Percentiles rank a stretch among this genome's conserved stretches.
phyloP scores from a whole-genome alignment of 345 rosid species.

The Fremontodendron californicum region DNA sequence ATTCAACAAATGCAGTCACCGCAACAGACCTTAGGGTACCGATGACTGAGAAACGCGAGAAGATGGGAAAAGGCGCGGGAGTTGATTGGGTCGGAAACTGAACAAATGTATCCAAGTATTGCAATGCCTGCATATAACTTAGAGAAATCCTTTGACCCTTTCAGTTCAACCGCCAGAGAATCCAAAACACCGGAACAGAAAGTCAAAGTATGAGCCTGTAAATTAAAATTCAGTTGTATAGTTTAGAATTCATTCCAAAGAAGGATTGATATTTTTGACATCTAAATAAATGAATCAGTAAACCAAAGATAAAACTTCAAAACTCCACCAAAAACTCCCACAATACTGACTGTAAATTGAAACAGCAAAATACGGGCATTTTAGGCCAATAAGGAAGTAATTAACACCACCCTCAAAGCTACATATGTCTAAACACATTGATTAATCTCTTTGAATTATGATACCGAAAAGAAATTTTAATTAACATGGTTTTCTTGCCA shows the following conservation, averaged over 20 bases:
- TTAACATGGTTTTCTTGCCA: background rate
- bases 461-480: background rate
- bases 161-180: constrained; percentile 64
- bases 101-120: constrained; percentile 71
- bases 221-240: constrained; percentile 17
- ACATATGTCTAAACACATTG: background rate
- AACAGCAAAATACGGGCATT: background rate
- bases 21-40: constrained; percentile 69
- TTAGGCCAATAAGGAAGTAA: background rate
- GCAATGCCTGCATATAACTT: constrained; percentile 71
- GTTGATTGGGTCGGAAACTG: constrained; percentile 50
- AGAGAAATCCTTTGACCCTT: constrained; percentile 66
- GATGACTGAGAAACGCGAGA: constrained; percentile 62
- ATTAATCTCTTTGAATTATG: background rate
- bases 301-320: background rate
- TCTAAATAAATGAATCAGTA: background rate
- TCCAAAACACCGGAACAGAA: constrained; percentile 64
- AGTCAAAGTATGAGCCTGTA: constrained; percentile 46
- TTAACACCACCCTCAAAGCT: background rate
- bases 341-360: background rate
- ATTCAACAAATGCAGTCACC: background rate
- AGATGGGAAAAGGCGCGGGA: constrained; percentile 60
- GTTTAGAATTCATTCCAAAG: background rate
- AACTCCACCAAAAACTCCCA: background rate
- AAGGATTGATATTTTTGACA: background rate